These are phyloP conservation scores for Blastocystis sp. DNA, from an alignment of 352 stramenopile species.

Conservation along the genomic window DNA sequence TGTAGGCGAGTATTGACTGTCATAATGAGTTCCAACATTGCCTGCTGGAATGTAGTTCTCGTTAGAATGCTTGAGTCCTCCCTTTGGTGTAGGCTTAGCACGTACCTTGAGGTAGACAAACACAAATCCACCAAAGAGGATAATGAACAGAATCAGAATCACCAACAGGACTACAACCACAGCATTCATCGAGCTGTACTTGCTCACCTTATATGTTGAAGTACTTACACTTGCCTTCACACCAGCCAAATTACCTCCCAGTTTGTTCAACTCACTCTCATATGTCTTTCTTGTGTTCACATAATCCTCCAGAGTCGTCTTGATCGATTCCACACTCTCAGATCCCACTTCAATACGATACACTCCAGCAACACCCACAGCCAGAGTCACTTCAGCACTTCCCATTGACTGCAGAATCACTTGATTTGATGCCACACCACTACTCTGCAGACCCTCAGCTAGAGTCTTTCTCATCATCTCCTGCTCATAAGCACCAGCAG, in stretches of 20 bases:
- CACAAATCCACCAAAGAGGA: not conserved
- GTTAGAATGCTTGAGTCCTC: not conserved
- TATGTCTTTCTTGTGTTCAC: constrained; percentile 12
- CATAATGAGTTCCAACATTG: constrained; percentile 8
- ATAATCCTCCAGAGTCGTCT: constrained; percentile 4
- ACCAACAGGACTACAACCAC: constrained; percentile 34
- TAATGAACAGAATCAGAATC: constrained; percentile 37
- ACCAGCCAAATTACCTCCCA: not conserved
- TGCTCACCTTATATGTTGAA: constrained; percentile 14
- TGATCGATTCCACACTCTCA: constrained; percentile 9
- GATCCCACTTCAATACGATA: not conserved
- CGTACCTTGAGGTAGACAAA: constrained; percentile 39
- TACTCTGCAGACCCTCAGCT: constrained; percentile 14
- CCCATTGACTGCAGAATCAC: constrained; percentile 30
- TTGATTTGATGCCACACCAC: not conserved
- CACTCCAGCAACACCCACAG: too few relatives aligned
- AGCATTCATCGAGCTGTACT: constrained; percentile 45
- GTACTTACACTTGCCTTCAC: not conserved
- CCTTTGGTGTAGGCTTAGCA: not conserved
- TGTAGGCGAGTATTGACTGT: not conserved
- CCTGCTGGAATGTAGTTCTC: not conserved
- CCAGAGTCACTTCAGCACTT: not conserved
- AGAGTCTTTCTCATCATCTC: constrained; percentile 23
- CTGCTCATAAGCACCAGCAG: constrained; percentile 5
- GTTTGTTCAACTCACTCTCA: not conserved